Percentiles rank a stretch among this genome's conserved stretches.
These are phyloP conservation scores for Blastobotrys buckinghamii DNA, from an alignment of 1,139 yeast genomes.

Conservation along the genomic window DNA sequence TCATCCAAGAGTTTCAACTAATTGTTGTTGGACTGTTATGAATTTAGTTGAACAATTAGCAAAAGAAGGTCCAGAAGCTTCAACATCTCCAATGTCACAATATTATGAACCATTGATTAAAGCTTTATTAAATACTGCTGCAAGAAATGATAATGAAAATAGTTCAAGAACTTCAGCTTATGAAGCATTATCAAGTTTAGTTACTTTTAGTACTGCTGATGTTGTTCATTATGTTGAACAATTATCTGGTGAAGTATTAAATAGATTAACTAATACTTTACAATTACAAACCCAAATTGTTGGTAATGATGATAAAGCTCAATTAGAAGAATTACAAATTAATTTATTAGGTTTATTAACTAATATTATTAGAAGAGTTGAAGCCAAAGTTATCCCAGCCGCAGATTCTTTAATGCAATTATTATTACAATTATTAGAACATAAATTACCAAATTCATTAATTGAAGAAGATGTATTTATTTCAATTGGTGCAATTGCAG, in stretches of 20 bases:
- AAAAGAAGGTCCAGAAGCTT: constrained; percentile 47
- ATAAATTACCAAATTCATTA: constrained; percentile 56
- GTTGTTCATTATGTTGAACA: constrained; percentile 63
- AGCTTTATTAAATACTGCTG: constrained; percentile 61
- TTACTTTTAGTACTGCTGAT: constrained; percentile 65
- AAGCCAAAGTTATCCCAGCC: constrained; percentile 56
- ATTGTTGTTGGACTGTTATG: constrained; percentile 96
- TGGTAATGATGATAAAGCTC: constrained; percentile 59
- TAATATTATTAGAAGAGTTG: constrained; percentile 79
- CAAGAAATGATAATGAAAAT: constrained; percentile 71
- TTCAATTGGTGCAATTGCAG: constrained; percentile 85
- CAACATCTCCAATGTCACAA: constrained; percentile 62
- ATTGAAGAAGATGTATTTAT: constrained; percentile 93
- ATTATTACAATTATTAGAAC: constrained; percentile 63
- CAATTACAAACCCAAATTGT: constrained; percentile 43
- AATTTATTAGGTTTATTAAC: constrained; percentile 83
- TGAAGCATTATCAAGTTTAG: constrained; percentile 83
- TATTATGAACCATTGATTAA: constrained; percentile 68
- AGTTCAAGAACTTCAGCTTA: constrained; percentile 94
- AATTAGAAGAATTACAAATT: constrained; percentile 83
- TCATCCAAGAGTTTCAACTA: constrained; percentile 87
- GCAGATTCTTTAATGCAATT: constrained; percentile 82
- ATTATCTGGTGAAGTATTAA: constrained; percentile 69
- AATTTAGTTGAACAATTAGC: constrained; percentile 83
- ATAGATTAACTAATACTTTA: constrained; percentile 65